Evolutionary conservation across 163 green algal species (phyloP).

Genomic region (Scenedesmus sp.): DNA sequence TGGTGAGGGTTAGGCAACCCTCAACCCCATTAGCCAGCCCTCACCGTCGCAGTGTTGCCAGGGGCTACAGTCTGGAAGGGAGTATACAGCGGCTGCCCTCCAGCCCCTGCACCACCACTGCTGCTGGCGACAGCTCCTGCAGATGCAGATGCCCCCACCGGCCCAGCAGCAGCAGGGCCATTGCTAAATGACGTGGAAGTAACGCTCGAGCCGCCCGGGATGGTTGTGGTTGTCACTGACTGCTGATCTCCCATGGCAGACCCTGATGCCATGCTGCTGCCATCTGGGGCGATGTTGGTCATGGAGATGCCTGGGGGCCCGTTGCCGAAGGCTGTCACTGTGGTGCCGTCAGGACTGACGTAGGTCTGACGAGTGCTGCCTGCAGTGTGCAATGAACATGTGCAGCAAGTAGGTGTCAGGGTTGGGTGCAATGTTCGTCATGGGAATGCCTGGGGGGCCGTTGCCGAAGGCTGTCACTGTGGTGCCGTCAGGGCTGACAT

Average conservation of each 20-base stretch:
- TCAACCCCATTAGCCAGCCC: not conserved
- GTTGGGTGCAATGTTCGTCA: not conserved
- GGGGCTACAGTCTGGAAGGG: not conserved
- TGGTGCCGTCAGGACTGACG: conserved; percentile 7
- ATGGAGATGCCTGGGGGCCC: not conserved
- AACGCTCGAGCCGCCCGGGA: conserved; percentile 28
- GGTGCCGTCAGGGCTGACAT: not conserved
- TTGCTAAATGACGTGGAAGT: conserved; percentile 17
- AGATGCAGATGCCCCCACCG: not conserved
- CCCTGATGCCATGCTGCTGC: not conserved
- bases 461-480: not conserved
- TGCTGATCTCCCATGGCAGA: not conserved
- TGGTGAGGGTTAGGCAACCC: too few relatives aligned
- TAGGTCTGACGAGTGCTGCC: not conserved
- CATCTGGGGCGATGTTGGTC: conserved; percentile 6
- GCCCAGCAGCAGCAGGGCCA: not conserved
- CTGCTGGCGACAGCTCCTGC: not conserved
- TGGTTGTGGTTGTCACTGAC: conserved; percentile 6
- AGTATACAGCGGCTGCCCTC: conserved; percentile 21
- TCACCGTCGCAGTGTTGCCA: conserved; percentile 11
- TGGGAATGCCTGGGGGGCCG: not conserved
- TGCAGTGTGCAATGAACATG: not conserved
- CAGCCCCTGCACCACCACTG: not conserved
- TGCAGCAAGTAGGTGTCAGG: not conserved
- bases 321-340: not conserved